Base-by-base conservation (phyloP, 2,329 filamentous ascomycete genomes). In the Botrytis galanthina region DNA sequence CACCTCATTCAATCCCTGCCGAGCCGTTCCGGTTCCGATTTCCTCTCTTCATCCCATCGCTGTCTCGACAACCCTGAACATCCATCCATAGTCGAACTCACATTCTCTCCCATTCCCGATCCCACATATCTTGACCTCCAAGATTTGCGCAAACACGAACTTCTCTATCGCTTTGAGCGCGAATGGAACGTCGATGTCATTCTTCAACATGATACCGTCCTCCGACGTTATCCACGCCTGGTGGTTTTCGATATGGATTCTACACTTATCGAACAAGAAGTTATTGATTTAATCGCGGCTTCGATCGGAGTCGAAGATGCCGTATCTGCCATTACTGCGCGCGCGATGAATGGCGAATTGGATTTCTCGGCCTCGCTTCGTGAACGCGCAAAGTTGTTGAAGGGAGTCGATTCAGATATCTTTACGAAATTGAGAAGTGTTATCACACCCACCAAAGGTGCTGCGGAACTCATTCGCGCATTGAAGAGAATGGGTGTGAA, bases 221-320 rank as follows among this genome's bases (percentile, higher is more conserved):
- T 91, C 85, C 87, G 94, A 74, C 88, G 91, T 42, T 89, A 97
- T 82, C 95, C 95, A 77, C 89, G 95, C 14, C 86, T 98, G 18
- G 94, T 95, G 5, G 93, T 98, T 46, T 99, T 99, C 80, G 96
- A 99, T 82, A 99, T 99, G 96, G 96, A 99, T 84, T 96, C 92
- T 82, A 99, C 96, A 0, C 88, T 99, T 74, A 98, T 99, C 81
- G 92, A 95, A 71, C 95, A 99, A 82, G 96, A 99, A 84, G 95
- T 98, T 75, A 98, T 99, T 81, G 96, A 99, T 82, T 91, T 98
- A 79, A 91, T 99, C 73, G 96, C 96, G 6, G 90, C 92, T 71
- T 92, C 92, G 54, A 89, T 97, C 3, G 93, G 94, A 70, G 88
- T 97, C n/a, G 90, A 93, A 78, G 90, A 90, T 71, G 86, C 93